phyloP scores from a whole-genome alignment of 345 rosid genomes.

The Salix arbutifolia region DNA sequence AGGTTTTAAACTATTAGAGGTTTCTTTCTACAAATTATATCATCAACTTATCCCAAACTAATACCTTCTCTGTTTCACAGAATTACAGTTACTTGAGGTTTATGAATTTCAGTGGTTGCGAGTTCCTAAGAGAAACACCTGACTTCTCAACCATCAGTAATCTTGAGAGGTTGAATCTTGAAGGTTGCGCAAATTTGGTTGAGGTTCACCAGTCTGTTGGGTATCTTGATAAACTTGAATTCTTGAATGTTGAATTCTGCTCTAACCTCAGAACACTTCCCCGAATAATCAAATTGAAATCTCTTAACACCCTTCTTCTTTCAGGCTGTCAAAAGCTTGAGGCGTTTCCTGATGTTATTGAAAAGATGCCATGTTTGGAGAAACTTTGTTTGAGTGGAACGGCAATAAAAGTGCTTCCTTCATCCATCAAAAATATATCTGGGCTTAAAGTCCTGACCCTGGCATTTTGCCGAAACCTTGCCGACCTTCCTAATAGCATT shows the following conservation, averaged over 20 bases:
- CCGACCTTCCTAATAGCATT: conserved; percentile 21
- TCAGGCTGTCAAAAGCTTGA: conserved; percentile 20
- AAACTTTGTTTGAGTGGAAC: conserved; percentile 8
- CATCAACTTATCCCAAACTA: neutral
- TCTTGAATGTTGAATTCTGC: conserved; percentile 25
- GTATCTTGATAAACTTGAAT: conserved; percentile 3
- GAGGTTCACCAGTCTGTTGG: conserved; percentile 16
- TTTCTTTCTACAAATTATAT: neutral
- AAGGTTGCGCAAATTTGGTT: conserved; percentile 16
- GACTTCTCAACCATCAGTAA: conserved; percentile 10
- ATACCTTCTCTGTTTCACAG: conserved; percentile 8
- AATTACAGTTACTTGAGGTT: conserved; percentile 6
- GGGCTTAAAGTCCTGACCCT: conserved; percentile 12
- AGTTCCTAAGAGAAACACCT: conserved; percentile 11
- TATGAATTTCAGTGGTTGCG: conserved; percentile 18
- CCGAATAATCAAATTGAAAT: conserved; percentile 2
- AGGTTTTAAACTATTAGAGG: neutral
- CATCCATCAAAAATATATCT: conserved; percentile 15
- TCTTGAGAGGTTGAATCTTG: conserved; percentile 20
- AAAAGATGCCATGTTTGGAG: conserved; percentile 4
- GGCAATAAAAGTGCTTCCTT: conserved; percentile 21
- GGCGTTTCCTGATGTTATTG: conserved; percentile 21
- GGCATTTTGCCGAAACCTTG: conserved; percentile 14
- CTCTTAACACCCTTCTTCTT: conserved; percentile 14
- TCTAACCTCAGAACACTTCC: conserved; percentile 22